Conservation (phyloP, 1,284 basidiomycete species). For the Macrocybe sp. region DNA sequence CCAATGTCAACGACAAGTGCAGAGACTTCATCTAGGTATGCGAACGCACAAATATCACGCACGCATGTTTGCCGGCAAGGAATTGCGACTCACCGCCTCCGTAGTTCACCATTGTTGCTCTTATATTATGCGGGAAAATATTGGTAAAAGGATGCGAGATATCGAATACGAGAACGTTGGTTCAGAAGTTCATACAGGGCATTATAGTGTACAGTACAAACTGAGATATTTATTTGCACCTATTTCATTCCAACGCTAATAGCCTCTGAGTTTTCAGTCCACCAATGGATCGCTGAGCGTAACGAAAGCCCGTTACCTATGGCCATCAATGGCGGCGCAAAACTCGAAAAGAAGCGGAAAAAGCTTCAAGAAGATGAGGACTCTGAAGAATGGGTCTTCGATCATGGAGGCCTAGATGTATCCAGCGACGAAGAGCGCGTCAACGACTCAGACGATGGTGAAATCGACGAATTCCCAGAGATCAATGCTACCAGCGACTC, state of each 20-base stretch:
- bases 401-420: slow-evolving; percentile 56
- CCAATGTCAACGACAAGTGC: slow-evolving; percentile 96
- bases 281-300: not conserved
- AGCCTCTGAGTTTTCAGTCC: not conserved
- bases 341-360: slow-evolving; percentile 53
- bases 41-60: not conserved
- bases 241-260: not conserved
- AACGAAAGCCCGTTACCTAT: slow-evolving; percentile 18
- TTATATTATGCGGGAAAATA: not conserved
- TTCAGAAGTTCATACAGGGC: no score
- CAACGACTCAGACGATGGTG: slow-evolving; percentile 45
- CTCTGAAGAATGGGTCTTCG: slow-evolving; percentile 12
- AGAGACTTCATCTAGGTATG: slow-evolving; percentile 78
- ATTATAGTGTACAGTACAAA: no score
- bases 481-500: slow-evolving; percentile 47
- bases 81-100: slow-evolving; percentile 52
- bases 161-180: no score
- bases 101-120: slow-evolving; percentile 56
- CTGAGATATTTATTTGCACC: no score
- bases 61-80: not conserved
- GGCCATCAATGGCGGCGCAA: slow-evolving; percentile 27
- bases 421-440: slow-evolving; percentile 57
- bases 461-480: slow-evolving; percentile 48
- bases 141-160: no score
- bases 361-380: slow-evolving; percentile 34